Base-by-base conservation (phyloP, 257 asterid genomes). In the Jacaranda mimosifolia region DNA sequence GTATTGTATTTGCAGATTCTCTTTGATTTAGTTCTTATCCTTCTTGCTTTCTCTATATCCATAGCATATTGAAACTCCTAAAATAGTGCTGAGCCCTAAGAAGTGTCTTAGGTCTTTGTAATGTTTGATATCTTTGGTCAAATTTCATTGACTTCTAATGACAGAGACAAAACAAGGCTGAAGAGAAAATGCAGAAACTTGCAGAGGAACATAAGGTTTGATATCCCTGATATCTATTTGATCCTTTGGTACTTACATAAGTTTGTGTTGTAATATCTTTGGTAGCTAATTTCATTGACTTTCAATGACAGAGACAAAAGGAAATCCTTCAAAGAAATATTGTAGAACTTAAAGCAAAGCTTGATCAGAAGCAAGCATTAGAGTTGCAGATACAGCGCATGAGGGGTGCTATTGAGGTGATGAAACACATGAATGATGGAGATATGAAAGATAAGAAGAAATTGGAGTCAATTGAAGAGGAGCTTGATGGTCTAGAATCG, bases 181-280 rank as follows among this genome's bases (percentile, higher is more conserved):
- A 85, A 68, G 87, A 84, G 65, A 79, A 87, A 15, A 81, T 92
- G 86, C 59, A 86, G 82, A 86, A 81, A 68, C 86, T 94, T 80
- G 94, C 89, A 42, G 89, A 90, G 67, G 95, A 90, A 46, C 98
- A 91, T 11, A 87, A 90, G 91, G 98, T 90, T 46, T 36, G 70
- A 19, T 21, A 63, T 26, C 32, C 2, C 32, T 26, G 2, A 26
- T 26, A 26, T 26, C 73, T 38, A 46, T 70, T 53, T 48, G 64
- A 56, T 75, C 42, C 60, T 86, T 43, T 56, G 69, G 35, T 43
- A 76, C 63, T 73, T 68, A 26, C 39, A 39, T 56, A 60, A 76
- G 62, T 35, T 66, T 76, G 43, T 43, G 43, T 19, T 42, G 66
- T 57, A 56, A 53, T 57, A 14, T 38, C 45, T 43, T 78, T 59